Base-by-base conservation (phyloP, 2,329 filamentous ascomycete species). In the Penicillium sp. region DNA sequence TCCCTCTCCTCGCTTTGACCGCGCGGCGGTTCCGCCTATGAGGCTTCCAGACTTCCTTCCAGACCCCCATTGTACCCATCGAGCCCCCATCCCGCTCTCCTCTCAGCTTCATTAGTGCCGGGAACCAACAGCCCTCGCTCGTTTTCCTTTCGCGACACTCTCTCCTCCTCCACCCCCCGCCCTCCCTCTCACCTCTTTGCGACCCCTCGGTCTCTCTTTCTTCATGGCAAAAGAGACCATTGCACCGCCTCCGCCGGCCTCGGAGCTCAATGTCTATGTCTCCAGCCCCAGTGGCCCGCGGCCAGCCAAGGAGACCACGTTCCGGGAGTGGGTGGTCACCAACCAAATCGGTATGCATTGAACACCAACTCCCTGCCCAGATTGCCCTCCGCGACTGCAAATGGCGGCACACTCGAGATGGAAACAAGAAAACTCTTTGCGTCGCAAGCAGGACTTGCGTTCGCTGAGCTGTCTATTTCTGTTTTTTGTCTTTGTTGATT, bases 321-420 rank as follows among this genome's bases (percentile, higher is more conserved):
- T 79, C 70, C 78, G 77, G 60, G 76, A 80, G 72, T 91, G 89
- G 87, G 85, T 93, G 75, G 87, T 92, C 68, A 83, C 91, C 72
- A 91, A 94, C 76, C 91, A 94, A 76, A 89, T 92, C 71, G 90
- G 91, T 93, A 88, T 62, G 87, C 79, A 61, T 40, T 60, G 57
- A 62, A 53, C 51, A 62, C 13, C 57, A 33, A 33, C 30, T 12
- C 30, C 30, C 9, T 19, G n/a, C 26, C 47, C 44, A 13, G 53
- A 53, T 53, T 49, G 24, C 40, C 4, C 50, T 10, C 13, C 47
- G 26, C 17, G 26, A 33, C 3, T 9, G 28, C n/a, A 15, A 37
- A 50, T 50, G 26, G 28, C 47, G 17, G 10, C 30, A 28, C 26
- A 15, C 30, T 51, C 47, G 47, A 51, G 47, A 33, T 10, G 40